phyloP scores from a whole-genome alignment of 768 basidiomycete species.

The Tylopilus cervinicoccineus region DNA sequence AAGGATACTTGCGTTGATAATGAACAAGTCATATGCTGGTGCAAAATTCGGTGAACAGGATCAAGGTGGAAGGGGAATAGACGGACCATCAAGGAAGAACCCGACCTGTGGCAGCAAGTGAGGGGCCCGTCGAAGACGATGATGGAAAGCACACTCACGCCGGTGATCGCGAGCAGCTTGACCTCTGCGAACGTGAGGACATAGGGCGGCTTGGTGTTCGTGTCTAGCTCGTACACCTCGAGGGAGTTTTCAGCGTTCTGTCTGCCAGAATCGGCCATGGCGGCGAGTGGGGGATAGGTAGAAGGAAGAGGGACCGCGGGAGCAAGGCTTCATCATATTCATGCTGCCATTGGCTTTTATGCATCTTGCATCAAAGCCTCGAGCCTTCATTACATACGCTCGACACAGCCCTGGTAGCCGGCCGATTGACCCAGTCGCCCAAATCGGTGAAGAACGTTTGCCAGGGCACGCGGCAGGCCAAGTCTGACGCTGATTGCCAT shows the following conservation, averaged over 20 bases:
- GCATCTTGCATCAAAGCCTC: too few species aligned
- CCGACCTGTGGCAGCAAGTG: constrained; percentile 43
- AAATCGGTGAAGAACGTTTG: constrained; percentile 12
- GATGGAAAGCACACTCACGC: constrained; percentile 36
- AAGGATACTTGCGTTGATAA: constrained; percentile 51
- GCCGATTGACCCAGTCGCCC: neutral
- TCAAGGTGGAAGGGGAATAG: neutral
- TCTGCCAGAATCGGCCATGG: constrained; percentile 11
- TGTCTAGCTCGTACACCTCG: constrained; percentile 27
- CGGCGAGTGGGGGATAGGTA: neutral
- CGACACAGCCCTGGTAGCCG: constrained; percentile 1
- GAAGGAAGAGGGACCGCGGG: neutral
- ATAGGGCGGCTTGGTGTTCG: constrained; percentile 35
- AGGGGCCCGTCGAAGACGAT: neutral
- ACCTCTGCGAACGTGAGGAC: constrained; percentile 44
- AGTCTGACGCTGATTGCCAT: constrained; percentile 4
- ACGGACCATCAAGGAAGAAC: constrained; percentile 66
- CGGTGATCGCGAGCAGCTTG: constrained; percentile 59
- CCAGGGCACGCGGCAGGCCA: neutral
- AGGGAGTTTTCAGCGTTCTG: constrained; percentile 12
- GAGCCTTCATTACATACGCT: too few species aligned
- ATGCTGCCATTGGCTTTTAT: neutral
- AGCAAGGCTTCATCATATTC: neutral
- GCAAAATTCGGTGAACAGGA: constrained; percentile 6
- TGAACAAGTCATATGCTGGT: constrained; percentile 65